Percentiles rank a stretch among this genome's conserved stretches.
phyloP scores from a whole-genome alignment of 164 flowering plant species.

The Santalum album region DNA sequence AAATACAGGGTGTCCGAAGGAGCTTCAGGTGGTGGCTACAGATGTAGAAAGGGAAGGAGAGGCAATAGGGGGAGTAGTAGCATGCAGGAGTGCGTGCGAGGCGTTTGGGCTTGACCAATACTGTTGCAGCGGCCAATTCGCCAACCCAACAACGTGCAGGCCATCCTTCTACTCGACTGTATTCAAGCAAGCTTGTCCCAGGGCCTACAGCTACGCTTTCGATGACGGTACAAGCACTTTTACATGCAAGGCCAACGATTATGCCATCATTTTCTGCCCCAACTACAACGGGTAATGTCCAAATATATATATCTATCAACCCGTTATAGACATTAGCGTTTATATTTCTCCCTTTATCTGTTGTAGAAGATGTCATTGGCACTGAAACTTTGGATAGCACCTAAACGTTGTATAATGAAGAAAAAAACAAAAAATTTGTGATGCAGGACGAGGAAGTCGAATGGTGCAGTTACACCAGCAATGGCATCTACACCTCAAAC shows the following conservation, averaged over 20 bases:
- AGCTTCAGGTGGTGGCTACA: neutral
- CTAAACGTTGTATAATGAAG: too few relatives aligned
- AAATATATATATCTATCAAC: too few relatives aligned
- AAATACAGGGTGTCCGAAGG: neutral
- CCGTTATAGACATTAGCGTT: too few relatives aligned
- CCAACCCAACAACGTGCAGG: neutral
- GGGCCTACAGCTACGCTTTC: neutral
- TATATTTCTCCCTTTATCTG: too few relatives aligned
- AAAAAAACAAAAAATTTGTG: too few relatives aligned
- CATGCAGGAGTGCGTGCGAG: neutral
- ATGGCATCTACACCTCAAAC: too few relatives aligned
- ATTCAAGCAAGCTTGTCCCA: neutral
- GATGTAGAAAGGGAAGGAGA: neutral
- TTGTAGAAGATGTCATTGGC: too few relatives aligned
- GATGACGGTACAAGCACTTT: neutral
- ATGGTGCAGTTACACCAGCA: constrained; percentile 5
- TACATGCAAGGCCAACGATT: neutral
- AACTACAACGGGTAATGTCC: too few relatives aligned
- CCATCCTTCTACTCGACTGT: neutral
- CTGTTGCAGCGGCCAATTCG: neutral
- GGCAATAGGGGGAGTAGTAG: neutral
- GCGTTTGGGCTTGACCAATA: neutral
- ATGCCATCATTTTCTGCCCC: neutral
- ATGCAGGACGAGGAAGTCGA: constrained; percentile 17
- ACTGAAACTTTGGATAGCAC: too few relatives aligned